phyloP scores from a whole-genome alignment of 495 filamentous ascomycete species.

The Tetracladium marchalianum region DNA sequence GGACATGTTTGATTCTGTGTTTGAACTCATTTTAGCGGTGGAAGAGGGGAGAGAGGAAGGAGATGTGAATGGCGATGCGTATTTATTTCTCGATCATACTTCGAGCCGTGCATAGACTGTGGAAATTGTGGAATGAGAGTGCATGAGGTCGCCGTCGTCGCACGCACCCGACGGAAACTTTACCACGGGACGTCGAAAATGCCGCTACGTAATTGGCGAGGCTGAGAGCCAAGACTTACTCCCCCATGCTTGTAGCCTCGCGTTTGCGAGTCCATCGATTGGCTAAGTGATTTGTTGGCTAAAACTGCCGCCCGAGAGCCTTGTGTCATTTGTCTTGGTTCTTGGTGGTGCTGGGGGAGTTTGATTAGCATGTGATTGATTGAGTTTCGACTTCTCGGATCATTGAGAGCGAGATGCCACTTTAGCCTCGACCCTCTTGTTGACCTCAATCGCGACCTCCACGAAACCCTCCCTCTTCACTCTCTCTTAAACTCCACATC shows the following conservation, averaged over 20 bases:
- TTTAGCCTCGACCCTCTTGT: neutral
- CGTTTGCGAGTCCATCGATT: too few species aligned
- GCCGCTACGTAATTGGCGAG: neutral
- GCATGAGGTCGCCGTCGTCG: too few species aligned
- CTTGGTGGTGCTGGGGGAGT: too few species aligned
- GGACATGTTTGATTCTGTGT: conserved; percentile 21
- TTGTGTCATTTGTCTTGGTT: too few species aligned
- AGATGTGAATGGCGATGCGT: neutral
- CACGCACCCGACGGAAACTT: neutral
- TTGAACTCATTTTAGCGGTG: neutral
- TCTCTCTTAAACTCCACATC: neutral
- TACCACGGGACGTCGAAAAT: neutral
- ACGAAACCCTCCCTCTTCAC: too few species aligned
- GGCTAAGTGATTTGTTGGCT: too few species aligned
- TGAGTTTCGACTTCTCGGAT: conserved; percentile 1
- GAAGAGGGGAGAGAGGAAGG: neutral
- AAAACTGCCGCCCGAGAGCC: too few species aligned
- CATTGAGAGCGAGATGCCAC: neutral
- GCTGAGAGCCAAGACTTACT: too few species aligned
- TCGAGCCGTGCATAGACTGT: too few species aligned
- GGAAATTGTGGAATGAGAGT: neutral
- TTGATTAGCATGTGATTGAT: too few species aligned
- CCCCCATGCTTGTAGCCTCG: too few species aligned
- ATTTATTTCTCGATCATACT: too few species aligned
- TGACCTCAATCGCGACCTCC: conserved; percentile 1